Percentiles rank a stretch among this genome's conserved stretches.
phyloP scores from a whole-genome alignment of 2,329 filamentous ascomycete genomes.

The Neurospora sp. region DNA sequence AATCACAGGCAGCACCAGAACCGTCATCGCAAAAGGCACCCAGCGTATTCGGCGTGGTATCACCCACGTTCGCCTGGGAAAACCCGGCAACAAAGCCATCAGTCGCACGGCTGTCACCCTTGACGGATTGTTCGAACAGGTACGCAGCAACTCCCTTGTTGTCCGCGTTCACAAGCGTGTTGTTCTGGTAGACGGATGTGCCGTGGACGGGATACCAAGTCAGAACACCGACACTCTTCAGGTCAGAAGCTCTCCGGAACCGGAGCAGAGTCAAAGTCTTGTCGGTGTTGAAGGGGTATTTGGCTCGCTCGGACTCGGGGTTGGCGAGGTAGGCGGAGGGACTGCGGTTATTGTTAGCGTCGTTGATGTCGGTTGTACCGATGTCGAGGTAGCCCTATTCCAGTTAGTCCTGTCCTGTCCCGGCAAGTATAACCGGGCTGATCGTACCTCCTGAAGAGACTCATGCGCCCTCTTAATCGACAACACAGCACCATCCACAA shows the following conservation, averaged over 20 bases:
- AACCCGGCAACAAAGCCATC: slow-evolving; percentile 77
- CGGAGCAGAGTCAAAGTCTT: slow-evolving; percentile 70
- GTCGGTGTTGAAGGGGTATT: slow-evolving; percentile 55
- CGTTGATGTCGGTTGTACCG: slow-evolving; percentile 49
- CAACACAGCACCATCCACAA: slow-evolving; percentile 72
- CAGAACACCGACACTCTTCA: slow-evolving; percentile 67
- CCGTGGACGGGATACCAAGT: slow-evolving; percentile 90
- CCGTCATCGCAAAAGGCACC: slow-evolving; percentile 85
- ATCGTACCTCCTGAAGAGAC: slow-evolving; percentile 40
- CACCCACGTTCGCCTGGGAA: slow-evolving; percentile 83
- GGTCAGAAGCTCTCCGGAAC: slow-evolving; percentile 61
- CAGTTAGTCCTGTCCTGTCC: slow-evolving; percentile 7
- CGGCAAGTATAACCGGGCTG: not conserved
- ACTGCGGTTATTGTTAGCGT: slow-evolving; percentile 77
- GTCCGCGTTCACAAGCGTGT: slow-evolving; percentile 79
- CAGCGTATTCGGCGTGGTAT: slow-evolving; percentile 75
- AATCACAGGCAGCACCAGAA: slow-evolving; percentile 56
- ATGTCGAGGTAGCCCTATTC: slow-evolving; percentile 55
- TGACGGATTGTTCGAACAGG: slow-evolving; percentile 66
- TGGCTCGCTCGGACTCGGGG: slow-evolving; percentile 58
- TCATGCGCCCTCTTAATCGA: slow-evolving; percentile 75
- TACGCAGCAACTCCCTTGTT: slow-evolving; percentile 88
- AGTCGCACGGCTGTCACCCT: slow-evolving; percentile 40
- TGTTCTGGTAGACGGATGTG: slow-evolving; percentile 83
- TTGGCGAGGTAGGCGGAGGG: slow-evolving; percentile 79